Evolutionary conservation across 2,329 filamentous ascomycete genomes (phyloP).

Genomic region (Zalaria obscura): DNA sequence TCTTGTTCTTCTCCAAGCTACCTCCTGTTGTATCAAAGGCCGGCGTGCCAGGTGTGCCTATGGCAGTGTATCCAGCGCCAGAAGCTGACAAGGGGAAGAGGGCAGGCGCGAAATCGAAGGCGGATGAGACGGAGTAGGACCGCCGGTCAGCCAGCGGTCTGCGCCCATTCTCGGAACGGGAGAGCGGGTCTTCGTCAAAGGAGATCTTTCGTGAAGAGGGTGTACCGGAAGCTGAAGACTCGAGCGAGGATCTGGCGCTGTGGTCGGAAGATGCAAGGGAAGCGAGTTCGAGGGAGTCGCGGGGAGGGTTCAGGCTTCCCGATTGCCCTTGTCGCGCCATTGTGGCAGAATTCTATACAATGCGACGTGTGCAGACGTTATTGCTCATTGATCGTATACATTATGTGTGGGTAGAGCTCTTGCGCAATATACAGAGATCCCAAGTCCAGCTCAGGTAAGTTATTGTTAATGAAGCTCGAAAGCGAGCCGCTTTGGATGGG

Average conservation of each 20-base stretch:
- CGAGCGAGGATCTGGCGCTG: constrained; percentile 49
- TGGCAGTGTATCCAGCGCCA: constrained; percentile 59
- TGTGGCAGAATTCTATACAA: background rate
- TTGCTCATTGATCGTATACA: background rate
- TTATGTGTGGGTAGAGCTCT: background rate
- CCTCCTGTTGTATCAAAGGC: constrained; percentile 47
- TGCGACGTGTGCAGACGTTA: background rate
- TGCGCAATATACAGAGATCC: too few species aligned
- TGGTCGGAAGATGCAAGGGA: constrained; percentile 79
- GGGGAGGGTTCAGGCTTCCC: constrained; percentile 17
- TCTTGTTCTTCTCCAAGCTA: constrained; percentile 91
- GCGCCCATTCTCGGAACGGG: constrained; percentile 2
- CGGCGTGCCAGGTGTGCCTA: constrained; percentile 50
- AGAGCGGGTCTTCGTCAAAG: constrained; percentile 65
- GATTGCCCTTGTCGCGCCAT: background rate
- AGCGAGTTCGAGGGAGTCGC: constrained; percentile 92
- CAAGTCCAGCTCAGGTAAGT: too few species aligned
- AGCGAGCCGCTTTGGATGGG: too few species aligned
- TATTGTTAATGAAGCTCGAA: too few species aligned
- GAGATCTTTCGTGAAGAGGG: constrained; percentile 88
- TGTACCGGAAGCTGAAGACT: constrained; percentile 67
- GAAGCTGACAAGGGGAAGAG: constrained; percentile 84
- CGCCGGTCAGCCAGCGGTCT: constrained; percentile 32
- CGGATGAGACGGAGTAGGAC: constrained; percentile 80
- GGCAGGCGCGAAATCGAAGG: constrained; percentile 89